A percentile compares a stretch with the other conserved stretches of the same genome.
Evolutionary conservation across 2,329 filamentous ascomycete genomes (phyloP).

Genomic region (Claviceps sp.): DNA sequence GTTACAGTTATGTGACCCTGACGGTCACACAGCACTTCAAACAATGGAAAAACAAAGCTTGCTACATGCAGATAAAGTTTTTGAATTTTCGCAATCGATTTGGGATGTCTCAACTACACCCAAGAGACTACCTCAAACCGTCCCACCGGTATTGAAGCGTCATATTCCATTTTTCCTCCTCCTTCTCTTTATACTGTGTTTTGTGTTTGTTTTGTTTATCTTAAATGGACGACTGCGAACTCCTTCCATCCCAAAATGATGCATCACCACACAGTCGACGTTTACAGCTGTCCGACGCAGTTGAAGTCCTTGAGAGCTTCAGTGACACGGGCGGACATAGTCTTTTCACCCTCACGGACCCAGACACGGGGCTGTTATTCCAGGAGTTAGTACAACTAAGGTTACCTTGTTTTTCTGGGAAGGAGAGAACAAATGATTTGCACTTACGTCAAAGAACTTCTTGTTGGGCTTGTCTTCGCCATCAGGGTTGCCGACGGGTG

Average conservation of each 20-base stretch:
- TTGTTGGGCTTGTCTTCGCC: slow-evolving; percentile 98
- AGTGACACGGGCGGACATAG: slow-evolving; percentile 70
- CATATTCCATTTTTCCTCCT: background rate
- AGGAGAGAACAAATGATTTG: background rate
- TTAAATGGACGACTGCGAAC: background rate
- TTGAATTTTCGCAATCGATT: background rate
- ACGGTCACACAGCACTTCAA: too few relatives aligned
- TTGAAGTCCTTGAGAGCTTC: slow-evolving; percentile 88
- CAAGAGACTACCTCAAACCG: background rate
- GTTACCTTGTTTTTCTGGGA: background rate
- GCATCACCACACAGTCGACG: background rate
- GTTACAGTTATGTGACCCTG: too few relatives aligned
- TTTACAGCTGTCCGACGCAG: slow-evolving; percentile 24
- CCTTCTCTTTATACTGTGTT: background rate
- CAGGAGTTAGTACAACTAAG: background rate
- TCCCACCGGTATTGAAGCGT: background rate
- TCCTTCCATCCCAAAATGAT: background rate
- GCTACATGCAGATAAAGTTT: background rate
- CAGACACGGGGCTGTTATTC: slow-evolving; percentile 63
- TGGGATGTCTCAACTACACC: background rate
- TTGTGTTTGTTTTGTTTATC: background rate
- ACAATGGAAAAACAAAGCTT: background rate
- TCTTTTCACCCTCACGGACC: slow-evolving; percentile 96
- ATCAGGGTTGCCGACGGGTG: slow-evolving; percentile 86
- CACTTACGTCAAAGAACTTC: slow-evolving; percentile 61